phyloP scores from a whole-genome alignment of 148 eudicot species.

The Rhododendron kiyosumense region DNA sequence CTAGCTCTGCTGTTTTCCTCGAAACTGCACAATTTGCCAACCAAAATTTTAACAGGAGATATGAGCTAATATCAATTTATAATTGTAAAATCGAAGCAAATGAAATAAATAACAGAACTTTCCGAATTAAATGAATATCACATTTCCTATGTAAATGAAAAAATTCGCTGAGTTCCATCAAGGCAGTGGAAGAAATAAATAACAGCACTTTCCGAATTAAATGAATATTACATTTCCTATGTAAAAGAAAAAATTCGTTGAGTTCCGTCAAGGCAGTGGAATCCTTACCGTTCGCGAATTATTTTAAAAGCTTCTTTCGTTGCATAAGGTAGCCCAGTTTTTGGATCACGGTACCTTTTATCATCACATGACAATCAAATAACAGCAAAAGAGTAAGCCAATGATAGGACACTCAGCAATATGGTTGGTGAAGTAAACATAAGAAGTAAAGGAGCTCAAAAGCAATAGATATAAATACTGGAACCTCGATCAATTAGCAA shows the following conservation, averaged over 20 bases:
- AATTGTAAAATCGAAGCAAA: not conserved
- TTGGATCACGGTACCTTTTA: slow-evolving; percentile 85
- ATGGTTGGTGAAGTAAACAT: not conserved
- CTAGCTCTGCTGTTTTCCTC: slow-evolving; percentile 35
- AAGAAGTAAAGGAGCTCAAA: not conserved
- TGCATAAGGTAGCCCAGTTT: slow-evolving; percentile 89
- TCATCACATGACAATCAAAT: slow-evolving; percentile 3
- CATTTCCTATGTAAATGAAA: not conserved
- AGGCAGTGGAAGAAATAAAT: not conserved
- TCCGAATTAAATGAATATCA: not conserved
- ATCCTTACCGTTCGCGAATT: slow-evolving; percentile 65
- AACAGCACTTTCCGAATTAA: not conserved
- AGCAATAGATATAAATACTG: not conserved
- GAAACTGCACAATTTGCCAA: slow-evolving; percentile 32
- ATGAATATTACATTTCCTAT: not conserved
- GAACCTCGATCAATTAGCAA: not conserved
- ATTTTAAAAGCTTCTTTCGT: slow-evolving; percentile 85
- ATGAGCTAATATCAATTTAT: not conserved
- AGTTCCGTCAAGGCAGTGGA: not conserved
- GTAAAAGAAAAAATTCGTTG: not conserved
- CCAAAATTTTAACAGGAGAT: not conserved
- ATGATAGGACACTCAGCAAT: not conserved
- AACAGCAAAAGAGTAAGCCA: not conserved
- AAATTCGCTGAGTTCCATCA: not conserved
- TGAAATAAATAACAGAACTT: not conserved